A percentile compares a stretch with the other conserved stretches of the same genome.
These are phyloP conservation scores for Diaporthe ilicicola DNA, from an alignment of 2,329 filamentous ascomycete species.

Conservation along the genomic window DNA sequence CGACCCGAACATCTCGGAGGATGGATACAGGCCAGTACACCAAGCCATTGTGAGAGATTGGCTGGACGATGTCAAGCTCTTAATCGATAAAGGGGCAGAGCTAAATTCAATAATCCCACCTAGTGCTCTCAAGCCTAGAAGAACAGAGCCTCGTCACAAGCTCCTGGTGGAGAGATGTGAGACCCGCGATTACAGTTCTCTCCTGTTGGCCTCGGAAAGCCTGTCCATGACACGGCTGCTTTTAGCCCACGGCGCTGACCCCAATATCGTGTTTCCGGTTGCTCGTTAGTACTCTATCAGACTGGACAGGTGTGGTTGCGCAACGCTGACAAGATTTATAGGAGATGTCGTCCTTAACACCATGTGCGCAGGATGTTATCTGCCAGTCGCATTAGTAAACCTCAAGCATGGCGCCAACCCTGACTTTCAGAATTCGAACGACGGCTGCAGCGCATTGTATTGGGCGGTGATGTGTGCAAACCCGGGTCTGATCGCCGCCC, in stretches of 20 bases:
- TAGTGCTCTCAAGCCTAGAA: not conserved
- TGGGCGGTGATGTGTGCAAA: not conserved
- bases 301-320: rapidly evolving
- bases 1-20: slow-evolving; percentile 3
- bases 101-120: not conserved
- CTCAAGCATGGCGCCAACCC: not conserved
- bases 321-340: not conserved
- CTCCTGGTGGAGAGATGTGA: not conserved
- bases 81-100: not conserved
- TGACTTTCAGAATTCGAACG: not conserved
- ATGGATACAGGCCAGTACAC: not conserved
- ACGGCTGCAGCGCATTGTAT: not conserved
- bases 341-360: not conserved
- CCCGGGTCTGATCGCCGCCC: not conserved
- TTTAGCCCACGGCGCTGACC: not conserved
- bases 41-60: not conserved
- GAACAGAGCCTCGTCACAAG: not conserved
- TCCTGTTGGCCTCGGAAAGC: not conserved
- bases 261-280: not conserved
- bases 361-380: not conserved
- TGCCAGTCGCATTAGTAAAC: slow-evolving; percentile 1
- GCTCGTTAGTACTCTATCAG: not conserved
- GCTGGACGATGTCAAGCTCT: not conserved
- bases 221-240: not conserved
- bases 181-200: not conserved